Percentiles rank a stretch among this genome's conserved stretches.
These are phyloP conservation scores for Vigna trinervia DNA, from an alignment of 306 rosid genomes.

Conservation along the genomic window DNA sequence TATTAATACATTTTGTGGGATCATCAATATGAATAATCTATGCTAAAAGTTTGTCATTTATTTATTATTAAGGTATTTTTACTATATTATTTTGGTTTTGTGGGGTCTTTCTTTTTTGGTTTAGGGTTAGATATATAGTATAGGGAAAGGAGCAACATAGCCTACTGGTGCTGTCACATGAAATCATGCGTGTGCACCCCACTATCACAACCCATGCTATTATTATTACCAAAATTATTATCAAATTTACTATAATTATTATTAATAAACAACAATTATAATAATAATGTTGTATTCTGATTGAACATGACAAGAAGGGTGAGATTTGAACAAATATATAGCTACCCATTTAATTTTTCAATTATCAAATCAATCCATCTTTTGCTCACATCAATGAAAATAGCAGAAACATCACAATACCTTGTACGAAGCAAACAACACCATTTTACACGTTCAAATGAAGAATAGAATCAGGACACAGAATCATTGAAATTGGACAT, in stretches of 20 bases:
- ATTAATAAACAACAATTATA: no score
- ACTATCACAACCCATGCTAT: constrained; percentile 48
- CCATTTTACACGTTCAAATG: constrained; percentile 14
- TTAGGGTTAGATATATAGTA: constrained; percentile 34
- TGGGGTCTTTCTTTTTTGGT: constrained; percentile 2
- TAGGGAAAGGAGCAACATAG: constrained; percentile 35
- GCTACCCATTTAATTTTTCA: constrained; percentile 7
- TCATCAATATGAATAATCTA: no score
- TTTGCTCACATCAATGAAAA: constrained; percentile 38
- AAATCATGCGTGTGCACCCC: constrained; percentile 66
- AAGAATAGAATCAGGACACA: constrained; percentile 26
- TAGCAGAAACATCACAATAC: constrained; percentile 24
- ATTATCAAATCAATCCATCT: constrained; percentile 34
- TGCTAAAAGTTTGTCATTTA: no score
- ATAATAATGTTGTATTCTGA: no score
- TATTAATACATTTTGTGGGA: no score
- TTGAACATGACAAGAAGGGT: constrained; percentile 25
- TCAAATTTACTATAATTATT: no score
- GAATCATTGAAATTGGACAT: constrained; percentile 34
- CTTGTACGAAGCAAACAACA: constrained; percentile 14
- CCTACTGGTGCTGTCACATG: constrained; percentile 48
- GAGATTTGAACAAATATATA: constrained; percentile 5
- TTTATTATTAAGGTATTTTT: no score
- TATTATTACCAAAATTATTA: no score
- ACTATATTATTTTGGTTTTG: neutral